Base-by-base conservation (phyloP, 306 rosid species). In the Ormosia semicastrata region DNA sequence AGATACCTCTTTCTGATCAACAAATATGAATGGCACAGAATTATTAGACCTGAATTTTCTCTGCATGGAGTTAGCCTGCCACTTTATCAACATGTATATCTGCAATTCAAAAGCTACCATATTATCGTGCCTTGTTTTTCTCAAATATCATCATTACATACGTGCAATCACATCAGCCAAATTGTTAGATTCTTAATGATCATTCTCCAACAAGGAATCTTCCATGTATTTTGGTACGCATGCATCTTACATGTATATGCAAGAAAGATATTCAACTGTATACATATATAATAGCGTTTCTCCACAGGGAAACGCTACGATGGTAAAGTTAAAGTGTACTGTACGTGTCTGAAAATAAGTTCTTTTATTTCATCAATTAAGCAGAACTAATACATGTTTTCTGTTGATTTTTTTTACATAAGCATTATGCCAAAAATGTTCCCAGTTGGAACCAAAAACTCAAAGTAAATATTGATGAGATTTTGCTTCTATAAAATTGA, bases 81-180 rank as follows among this genome's bases (percentile, higher is more conserved):
- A 86, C 82, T 78, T 64, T 33, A 36, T 13, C 77, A 59, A 66
- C 77, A 74, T 39, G 52, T 57, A 24, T 36, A 70, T 53, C 57
- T 71, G 43, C 18, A 37, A 57, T 70, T 79, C 78, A 18, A 63
- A 67, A 12, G 39, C 50, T 52, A 80, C 40, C 56, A 52, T 85
- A 37, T 44, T 8, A 39, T 57, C 33, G 54, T 68, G 36, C 40
- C 24, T 49, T 18, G 39, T 52, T 73, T 67, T 67, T 67, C 82
- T 78, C 47, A 41, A 12, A 79, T 75, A 59, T 67, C 49, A 87
- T 89, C 68, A 87, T 89, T 75, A 33, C 11, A 10, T 81, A n/a
- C 7, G 8, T 18, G 77, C 86, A 83, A 66, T 87, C 43, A 40
- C 29, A 59, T 78, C 30, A 78, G 49, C 58, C 72, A 52, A 81